phyloP scores from a whole-genome alignment of 192 early-diverging fungal species.

The Coemansia sp. region DNA sequence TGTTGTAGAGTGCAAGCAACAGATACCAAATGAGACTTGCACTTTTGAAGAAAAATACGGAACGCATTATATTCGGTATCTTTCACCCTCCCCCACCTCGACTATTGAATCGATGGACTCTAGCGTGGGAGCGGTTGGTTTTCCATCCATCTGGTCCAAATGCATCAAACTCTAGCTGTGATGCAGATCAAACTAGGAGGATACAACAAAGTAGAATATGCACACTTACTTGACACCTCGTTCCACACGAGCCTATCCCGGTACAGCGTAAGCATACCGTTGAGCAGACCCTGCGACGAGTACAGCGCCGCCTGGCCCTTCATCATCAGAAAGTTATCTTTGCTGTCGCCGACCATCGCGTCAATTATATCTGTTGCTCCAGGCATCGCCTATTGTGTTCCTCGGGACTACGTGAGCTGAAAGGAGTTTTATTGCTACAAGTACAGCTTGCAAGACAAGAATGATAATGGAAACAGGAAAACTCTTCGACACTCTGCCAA shows the following conservation, averaged over 20 bases:
- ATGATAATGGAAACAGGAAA: not conserved
- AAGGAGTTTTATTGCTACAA: too few relatives aligned
- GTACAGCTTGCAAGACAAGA: not conserved
- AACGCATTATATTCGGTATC: too few relatives aligned
- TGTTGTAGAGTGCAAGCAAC: not conserved
- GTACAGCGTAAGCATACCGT: conserved; percentile 44
- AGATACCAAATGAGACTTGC: too few relatives aligned
- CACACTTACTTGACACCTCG: conserved; percentile 42
- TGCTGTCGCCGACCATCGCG: conserved; percentile 8
- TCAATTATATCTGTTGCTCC: conserved; percentile 36
- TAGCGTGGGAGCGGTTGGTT: too few relatives aligned
- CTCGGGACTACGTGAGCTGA: not conserved
- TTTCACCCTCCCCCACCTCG: too few relatives aligned
- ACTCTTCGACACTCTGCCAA: not conserved
- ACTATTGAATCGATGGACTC: too few relatives aligned
- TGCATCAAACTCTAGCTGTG: too few relatives aligned
- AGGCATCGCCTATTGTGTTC: conserved; percentile 20
- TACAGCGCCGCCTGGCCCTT: conserved; percentile 46
- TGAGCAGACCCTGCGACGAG: conserved; percentile 50
- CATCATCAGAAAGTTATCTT: conserved; percentile 28
- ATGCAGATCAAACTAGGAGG: not conserved
- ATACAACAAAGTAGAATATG: not conserved
- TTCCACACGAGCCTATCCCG: conserved; percentile 40
- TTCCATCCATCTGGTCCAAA: too few relatives aligned
- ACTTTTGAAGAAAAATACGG: too few relatives aligned